These are phyloP conservation scores for Alternaria gaisen DNA, from an alignment of 2,329 filamentous ascomycete species.

Conservation along the genomic window DNA sequence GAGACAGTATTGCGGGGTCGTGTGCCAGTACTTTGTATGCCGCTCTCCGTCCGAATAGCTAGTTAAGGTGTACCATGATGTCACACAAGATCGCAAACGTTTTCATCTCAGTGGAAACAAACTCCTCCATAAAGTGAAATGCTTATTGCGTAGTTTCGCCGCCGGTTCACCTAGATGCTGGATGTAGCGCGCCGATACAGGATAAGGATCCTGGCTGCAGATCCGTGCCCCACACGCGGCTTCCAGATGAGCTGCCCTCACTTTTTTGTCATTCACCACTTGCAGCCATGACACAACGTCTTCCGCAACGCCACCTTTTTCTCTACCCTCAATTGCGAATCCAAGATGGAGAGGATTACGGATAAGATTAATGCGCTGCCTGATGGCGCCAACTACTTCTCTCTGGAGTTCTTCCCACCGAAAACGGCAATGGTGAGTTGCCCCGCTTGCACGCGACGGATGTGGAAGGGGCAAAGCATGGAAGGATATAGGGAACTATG, in stretches of 20 bases:
- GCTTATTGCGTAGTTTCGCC: background rate
- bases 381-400: conserved; percentile 85
- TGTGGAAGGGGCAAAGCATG: background rate
- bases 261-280: conserved; percentile 34
- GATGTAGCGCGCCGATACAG: conserved; percentile 6
- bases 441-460: conserved; percentile 26
- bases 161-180: background rate
- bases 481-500: background rate
- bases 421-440: conserved; percentile 83
- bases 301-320: conserved; percentile 20
- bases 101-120: background rate
- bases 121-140: background rate
- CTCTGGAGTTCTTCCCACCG: conserved; percentile 98
- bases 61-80: background rate
- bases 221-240: conserved; percentile 35
- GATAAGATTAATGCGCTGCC: conserved; percentile 94
- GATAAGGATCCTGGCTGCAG: conserved; percentile 25
- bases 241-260: conserved; percentile 31
- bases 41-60: background rate
- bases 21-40: background rate
- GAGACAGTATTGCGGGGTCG: background rate
- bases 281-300: conserved; percentile 41
- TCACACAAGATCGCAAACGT: background rate
- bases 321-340: background rate
- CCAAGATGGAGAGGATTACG: conserved; percentile 73